Evolutionary conservation across 129 eudicot species (phyloP).

Genomic region (Tagetes patula): DNA sequence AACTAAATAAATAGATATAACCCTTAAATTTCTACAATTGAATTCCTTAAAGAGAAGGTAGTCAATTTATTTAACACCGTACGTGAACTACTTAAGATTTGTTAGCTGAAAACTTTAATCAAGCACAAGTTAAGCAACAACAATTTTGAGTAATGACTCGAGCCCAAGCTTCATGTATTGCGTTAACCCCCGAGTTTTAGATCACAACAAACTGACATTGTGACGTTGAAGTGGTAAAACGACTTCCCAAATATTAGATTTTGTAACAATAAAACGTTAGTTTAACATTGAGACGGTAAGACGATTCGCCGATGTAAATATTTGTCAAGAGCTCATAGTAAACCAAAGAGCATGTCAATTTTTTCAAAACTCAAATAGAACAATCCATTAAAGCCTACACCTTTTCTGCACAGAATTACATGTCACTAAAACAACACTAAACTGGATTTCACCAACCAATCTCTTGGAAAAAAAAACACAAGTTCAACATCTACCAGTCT

Average conservation of each 20-base stretch:
- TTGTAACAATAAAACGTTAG: background rate
- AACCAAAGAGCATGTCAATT: background rate
- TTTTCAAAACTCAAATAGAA: slow-evolving; percentile 10
- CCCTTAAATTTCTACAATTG: too few species aligned
- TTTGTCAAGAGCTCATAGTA: too few species aligned
- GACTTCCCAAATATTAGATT: too few species aligned
- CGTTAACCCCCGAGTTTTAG: background rate
- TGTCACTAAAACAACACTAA: background rate
- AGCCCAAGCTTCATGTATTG: background rate
- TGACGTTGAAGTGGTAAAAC: too few species aligned
- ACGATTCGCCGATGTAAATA: too few species aligned
- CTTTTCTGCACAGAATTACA: slow-evolving; percentile 8
- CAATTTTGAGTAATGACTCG: background rate
- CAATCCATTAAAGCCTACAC: slow-evolving; percentile 15
- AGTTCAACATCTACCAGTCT: slow-evolving; percentile 32
- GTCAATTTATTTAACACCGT: background rate
- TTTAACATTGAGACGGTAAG: too few species aligned
- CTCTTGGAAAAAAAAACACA: slow-evolving; percentile 10
- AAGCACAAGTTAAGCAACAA: background rate
- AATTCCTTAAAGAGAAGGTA: too few species aligned
- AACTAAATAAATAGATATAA: background rate
- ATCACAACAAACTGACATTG: too few species aligned
- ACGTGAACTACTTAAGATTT: background rate
- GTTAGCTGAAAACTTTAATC: background rate
- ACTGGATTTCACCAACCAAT: slow-evolving; percentile 14